These are phyloP conservation scores for Corylus americana DNA, from an alignment of 306 rosid genomes.

Conservation along the genomic window DNA sequence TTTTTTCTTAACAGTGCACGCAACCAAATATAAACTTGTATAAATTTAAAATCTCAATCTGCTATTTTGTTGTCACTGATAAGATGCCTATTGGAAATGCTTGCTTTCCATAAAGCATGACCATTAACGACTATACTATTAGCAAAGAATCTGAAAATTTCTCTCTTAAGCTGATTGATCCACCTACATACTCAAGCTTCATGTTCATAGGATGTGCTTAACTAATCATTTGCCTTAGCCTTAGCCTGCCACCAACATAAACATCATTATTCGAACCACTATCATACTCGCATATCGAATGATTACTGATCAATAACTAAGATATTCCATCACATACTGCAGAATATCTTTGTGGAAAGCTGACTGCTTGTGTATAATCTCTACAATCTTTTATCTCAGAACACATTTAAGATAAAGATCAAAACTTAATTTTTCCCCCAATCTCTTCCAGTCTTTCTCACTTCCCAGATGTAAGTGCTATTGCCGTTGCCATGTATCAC, in stretches of 20 bases:
- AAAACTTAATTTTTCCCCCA: background rate
- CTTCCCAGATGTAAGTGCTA: too few relatives aligned
- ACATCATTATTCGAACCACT: background rate
- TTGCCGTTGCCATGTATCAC: too few relatives aligned
- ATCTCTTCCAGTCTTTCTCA: background rate
- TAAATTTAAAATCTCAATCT: background rate
- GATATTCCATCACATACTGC: background rate
- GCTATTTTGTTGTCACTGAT: background rate
- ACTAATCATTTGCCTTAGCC: background rate
- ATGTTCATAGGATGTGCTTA: background rate
- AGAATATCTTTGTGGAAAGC: background rate
- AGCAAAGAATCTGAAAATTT: background rate
- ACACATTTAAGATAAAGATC: background rate
- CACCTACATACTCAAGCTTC: background rate
- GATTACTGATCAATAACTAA: background rate
- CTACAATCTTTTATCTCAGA: background rate
- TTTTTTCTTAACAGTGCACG: background rate
- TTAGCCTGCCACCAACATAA: background rate
- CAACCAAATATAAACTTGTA: background rate
- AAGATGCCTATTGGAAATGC: background rate
- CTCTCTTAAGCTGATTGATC: background rate
- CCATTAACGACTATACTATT: background rate
- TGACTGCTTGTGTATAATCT: background rate
- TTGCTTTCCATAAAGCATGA: conserved; percentile 2
- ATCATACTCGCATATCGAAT: background rate